Conservation (phyloP, 352 stramenopile species). For the Plasmopara halstedii region DNA sequence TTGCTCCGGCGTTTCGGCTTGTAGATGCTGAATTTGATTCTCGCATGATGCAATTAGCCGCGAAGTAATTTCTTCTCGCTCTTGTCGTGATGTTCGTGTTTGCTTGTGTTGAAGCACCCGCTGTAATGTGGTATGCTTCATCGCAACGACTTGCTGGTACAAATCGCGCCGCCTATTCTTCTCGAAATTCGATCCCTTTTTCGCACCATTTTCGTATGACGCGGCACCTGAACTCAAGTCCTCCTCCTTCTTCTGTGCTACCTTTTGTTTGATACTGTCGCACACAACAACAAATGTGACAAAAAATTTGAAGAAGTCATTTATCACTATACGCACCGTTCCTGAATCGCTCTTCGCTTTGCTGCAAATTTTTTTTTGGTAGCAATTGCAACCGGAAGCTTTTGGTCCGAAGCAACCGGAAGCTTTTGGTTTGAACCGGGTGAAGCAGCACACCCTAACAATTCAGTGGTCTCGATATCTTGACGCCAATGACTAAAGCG, state of each 20-base stretch:
- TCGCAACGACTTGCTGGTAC: slow-evolving; percentile 31
- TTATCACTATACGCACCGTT: slow-evolving; percentile 14
- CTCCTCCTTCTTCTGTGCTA: slow-evolving; percentile 16
- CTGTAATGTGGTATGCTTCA: slow-evolving; percentile 19
- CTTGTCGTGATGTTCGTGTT: slow-evolving; percentile 4
- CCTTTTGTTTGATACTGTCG: slow-evolving; percentile 18
- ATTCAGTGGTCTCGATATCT: neutral
- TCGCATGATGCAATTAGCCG: slow-evolving; percentile 31
- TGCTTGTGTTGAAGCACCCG: slow-evolving; percentile 15
- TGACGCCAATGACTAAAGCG: slow-evolving; percentile 5
- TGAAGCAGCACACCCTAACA: neutral
- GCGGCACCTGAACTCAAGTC: neutral
- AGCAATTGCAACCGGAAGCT: slow-evolving; percentile 1
- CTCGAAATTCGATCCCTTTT: neutral
- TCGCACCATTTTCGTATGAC: neutral
- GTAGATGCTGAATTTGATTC: slow-evolving; percentile 32
- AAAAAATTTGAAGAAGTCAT: neutral
- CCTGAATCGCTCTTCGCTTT: slow-evolving; percentile 20
- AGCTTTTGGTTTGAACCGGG: no score
- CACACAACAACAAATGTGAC: neutral
- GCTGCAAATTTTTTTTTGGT: slow-evolving; percentile 15
- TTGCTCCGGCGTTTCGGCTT: slow-evolving; percentile 14
- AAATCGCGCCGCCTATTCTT: slow-evolving; percentile 29
- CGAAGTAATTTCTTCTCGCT: slow-evolving; percentile 14
- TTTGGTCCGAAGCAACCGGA: neutral